These are phyloP conservation scores for Suillus placidus DNA, from an alignment of 768 basidiomycete genomes.

Conservation along the genomic window DNA sequence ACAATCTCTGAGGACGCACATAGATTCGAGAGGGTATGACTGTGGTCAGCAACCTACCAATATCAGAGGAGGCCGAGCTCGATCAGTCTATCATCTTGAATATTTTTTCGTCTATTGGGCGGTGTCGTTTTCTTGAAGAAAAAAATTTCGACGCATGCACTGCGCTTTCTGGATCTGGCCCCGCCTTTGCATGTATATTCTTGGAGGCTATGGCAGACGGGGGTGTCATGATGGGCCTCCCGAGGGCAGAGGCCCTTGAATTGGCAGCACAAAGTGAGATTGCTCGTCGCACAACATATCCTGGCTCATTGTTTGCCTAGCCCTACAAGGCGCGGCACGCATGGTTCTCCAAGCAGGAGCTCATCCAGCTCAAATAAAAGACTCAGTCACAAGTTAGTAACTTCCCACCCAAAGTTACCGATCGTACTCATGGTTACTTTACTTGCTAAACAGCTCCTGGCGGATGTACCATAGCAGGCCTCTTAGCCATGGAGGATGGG, in stretches of 20 bases:
- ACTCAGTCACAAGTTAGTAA: constrained; percentile 90
- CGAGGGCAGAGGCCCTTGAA: constrained; percentile 90
- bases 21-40: constrained; percentile 99
- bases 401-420: background rate
- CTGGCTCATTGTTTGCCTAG: constrained; percentile 42
- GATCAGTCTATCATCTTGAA: constrained; percentile 79
- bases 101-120: constrained; percentile 96
- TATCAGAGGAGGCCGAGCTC: constrained; percentile 48
- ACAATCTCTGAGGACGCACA: background rate
- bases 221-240: constrained; percentile 99
- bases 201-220: constrained; percentile 99
- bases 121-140: constrained; percentile 95
- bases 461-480: constrained; percentile 97
- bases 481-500: constrained; percentile 93
- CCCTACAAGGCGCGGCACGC: constrained; percentile 92
- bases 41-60: constrained; percentile 75
- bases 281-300: background rate
- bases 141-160: constrained; percentile 99
- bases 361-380: constrained; percentile 96
- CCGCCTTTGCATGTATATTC: constrained; percentile 95
- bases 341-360: constrained; percentile 90
- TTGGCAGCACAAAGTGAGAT: constrained; percentile 89
- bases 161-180: constrained; percentile 93
- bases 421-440: constrained; percentile 11
- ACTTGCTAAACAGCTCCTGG: constrained; percentile 72